A percentile compares a stretch with the other conserved stretches of the same genome.
Conservation (phyloP, 2,329 filamentous ascomycete species). For the Plectosphaerella cucumerina region DNA sequence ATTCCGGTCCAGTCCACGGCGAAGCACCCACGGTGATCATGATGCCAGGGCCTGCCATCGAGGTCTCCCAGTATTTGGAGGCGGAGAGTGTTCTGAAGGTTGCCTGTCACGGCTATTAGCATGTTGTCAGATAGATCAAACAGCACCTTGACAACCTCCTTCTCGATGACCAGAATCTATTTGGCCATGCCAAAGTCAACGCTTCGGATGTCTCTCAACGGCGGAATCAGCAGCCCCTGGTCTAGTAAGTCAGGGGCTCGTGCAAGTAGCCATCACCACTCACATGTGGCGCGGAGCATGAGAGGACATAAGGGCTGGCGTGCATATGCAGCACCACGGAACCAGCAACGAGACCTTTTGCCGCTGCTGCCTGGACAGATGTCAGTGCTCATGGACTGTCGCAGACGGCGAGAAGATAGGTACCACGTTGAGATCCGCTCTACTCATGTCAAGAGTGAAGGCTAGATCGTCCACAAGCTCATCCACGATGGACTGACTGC, state of each 20-base stretch:
- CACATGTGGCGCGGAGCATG: too few relatives aligned
- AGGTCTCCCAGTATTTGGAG: constrained; percentile 49
- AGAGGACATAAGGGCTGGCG: too few relatives aligned
- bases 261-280: too few relatives aligned
- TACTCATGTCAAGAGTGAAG: constrained; percentile 59
- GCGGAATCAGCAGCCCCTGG: constrained; percentile 61
- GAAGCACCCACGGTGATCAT: constrained; percentile 55
- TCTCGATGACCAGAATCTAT: constrained; percentile 75
- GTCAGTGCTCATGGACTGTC: not conserved
- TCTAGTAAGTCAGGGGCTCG: constrained; percentile 9
- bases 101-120: constrained; percentile 45
- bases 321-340: constrained; percentile 41
- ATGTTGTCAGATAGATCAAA: not conserved
- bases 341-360: constrained; percentile 68
- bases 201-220: constrained; percentile 39
- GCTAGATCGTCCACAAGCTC: constrained; percentile 71
- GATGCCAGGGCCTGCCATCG: constrained; percentile 51
- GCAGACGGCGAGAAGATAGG: constrained; percentile 14
- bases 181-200: constrained; percentile 44
- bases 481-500: constrained; percentile 65
- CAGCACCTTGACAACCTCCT: constrained; percentile 53
- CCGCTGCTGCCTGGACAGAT: constrained; percentile 57
- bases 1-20: too few relatives aligned
- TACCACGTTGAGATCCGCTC: constrained; percentile 68
- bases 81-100: constrained; percentile 65